Evolutionary conservation across 306 rosid species (phyloP), one percentile per base, ranked within the genome.

Genomic region (Corylus americana): DNA sequence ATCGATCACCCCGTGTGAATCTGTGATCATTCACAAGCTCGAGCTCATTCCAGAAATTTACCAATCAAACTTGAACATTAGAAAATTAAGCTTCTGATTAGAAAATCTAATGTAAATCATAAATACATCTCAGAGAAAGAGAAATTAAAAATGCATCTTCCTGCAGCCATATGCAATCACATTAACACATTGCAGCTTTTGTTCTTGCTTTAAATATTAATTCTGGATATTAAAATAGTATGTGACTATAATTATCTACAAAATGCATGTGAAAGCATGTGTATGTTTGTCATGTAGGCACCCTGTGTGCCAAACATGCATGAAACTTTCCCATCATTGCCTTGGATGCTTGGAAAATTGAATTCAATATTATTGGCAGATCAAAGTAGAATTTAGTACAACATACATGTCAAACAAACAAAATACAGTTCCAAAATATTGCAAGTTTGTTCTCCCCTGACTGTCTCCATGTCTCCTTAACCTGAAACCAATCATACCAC

Each of bases 261-360:
- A 80, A 48, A 59, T 75, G 63, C 86, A 91, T 83, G 93, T 81
- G 89, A 74, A 78, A 37, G 61, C 45, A 77, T 75, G 84, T 71
- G 68, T 39, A 47, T 25, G 53, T 45, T 45, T 78, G 59, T 55
- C 74, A 51, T 39, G 73, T 66, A 55, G 37, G 44, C 45, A 9
- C 68, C 59, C 55, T 17, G 17, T 47, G 48, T 16, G 76, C 59
- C 71, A 57, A 39, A 55, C 78, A 25, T 11, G 66, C 9, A n/a
- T 3, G 7, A 14, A 47, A 31, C 42, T 59, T 63, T 48, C 37
- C 20, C 47, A 71, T n/a, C 54, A 31, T 78, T 58, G 51, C 62
- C 57, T 58, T 35, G 57, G 71, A 25, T 49, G 75, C 75, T 57
- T 27, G 50, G 47, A 59, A 39, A 37, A 14, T 66, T 66, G 27